Evolutionary conservation across 495 filamentous ascomycete species (phyloP).

Genomic region (Immersiella caudata): DNA sequence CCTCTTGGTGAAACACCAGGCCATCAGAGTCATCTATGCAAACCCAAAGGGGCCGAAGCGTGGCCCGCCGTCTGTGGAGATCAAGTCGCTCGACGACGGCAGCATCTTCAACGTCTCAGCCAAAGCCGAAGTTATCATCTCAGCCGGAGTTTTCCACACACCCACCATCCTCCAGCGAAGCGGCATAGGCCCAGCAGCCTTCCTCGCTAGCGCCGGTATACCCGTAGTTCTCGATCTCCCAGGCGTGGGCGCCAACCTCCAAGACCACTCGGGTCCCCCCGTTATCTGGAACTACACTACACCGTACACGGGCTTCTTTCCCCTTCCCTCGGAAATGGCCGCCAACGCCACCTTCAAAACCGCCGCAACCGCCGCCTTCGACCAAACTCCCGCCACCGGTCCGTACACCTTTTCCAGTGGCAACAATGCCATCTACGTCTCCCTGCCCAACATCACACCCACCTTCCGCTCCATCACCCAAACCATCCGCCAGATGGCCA

Average conservation of each 20-base stretch:
- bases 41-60: slow-evolving; percentile 20
- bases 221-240: background rate
- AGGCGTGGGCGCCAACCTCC: slow-evolving; percentile 10
- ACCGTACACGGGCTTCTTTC: slow-evolving; percentile 19
- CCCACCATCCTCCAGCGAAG: slow-evolving; percentile 30
- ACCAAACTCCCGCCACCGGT: slow-evolving; percentile 29
- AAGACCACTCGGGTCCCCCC: background rate
- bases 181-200: background rate
- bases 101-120: slow-evolving; percentile 26
- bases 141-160: slow-evolving; percentile 38
- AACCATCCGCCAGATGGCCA: slow-evolving; percentile 18
- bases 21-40: slow-evolving; percentile 29
- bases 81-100: slow-evolving; percentile 25
- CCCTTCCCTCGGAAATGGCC: slow-evolving; percentile 23
- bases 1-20: slow-evolving; percentile 38
- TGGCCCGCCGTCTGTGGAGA: slow-evolving; percentile 31
- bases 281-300: slow-evolving; percentile 28
- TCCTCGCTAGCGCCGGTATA: background rate
- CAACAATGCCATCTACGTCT: slow-evolving; percentile 33
- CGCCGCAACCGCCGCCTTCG: slow-evolving; percentile 25
- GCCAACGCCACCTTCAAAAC: slow-evolving; percentile 27
- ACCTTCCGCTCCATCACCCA: slow-evolving; percentile 22
- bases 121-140: slow-evolving; percentile 15
- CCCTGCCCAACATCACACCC: slow-evolving; percentile 28
- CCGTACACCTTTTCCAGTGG: slow-evolving; percentile 31